Conservation (phyloP, 2,329 filamentous ascomycete genomes). For the Nothophoma quercina region DNA sequence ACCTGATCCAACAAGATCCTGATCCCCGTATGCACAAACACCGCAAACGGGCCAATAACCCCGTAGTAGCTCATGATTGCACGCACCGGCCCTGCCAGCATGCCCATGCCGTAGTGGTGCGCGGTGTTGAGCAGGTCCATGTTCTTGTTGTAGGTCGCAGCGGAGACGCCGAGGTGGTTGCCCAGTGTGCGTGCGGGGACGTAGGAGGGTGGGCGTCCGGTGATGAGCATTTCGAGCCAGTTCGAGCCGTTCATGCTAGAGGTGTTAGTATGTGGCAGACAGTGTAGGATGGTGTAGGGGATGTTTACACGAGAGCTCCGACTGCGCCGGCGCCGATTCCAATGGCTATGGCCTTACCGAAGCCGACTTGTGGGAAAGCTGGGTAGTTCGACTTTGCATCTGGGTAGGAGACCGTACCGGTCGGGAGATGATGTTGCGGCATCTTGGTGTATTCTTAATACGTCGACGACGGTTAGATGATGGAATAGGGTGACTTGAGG, state of each 20-base stretch:
- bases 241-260: conserved; percentile 38
- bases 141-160: conserved; percentile 19
- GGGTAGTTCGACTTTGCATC: conserved; percentile 30
- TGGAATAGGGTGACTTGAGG: neutral
- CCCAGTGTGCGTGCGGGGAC: conserved; percentile 41
- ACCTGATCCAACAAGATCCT: conserved; percentile 41
- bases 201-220: conserved; percentile 38
- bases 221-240: conserved; percentile 41
- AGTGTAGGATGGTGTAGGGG: no score
- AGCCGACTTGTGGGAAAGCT: conserved; percentile 24
- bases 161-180: conserved; percentile 33
- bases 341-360: conserved; percentile 29
- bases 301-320: conserved; percentile 23
- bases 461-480: neutral
- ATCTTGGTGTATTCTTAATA: neutral
- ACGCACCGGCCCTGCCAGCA: conserved; percentile 35
- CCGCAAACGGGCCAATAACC: conserved; percentile 41
- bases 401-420: conserved; percentile 20
- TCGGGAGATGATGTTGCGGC: conserved; percentile 23
- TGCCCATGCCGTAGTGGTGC: conserved; percentile 42
- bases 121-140: conserved; percentile 35
- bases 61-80: conserved; percentile 42
- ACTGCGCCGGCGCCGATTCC: conserved; percentile 25
- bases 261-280: neutral
- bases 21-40: conserved; percentile 39